Evolutionary conservation across 345 rosid species (phyloP).

Genomic region (Fremontodendron californicum): DNA sequence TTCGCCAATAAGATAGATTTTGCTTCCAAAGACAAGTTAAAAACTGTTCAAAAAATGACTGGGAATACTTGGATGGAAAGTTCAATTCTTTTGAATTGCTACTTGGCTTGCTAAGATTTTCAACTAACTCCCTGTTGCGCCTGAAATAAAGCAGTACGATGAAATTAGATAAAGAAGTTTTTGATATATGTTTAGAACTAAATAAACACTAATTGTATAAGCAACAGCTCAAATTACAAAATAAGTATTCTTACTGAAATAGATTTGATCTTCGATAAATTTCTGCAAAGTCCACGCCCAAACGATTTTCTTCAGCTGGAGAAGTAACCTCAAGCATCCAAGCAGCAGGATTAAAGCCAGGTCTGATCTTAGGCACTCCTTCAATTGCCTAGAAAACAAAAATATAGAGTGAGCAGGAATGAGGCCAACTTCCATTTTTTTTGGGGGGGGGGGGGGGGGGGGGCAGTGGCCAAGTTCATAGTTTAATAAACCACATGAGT

Average conservation of each 20-base stretch:
- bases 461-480: not conserved
- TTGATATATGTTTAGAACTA: not conserved
- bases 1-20: slow-evolving; percentile 91
- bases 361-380: slow-evolving; percentile 77
- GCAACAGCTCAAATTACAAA: slow-evolving; percentile 11
- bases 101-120: slow-evolving; percentile 71
- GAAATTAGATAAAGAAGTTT: slow-evolving; percentile 11
- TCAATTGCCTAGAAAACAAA: slow-evolving; percentile 55
- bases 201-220: not conserved
- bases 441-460: not conserved
- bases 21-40: slow-evolving; percentile 96
- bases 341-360: slow-evolving; percentile 88
- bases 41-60: slow-evolving; percentile 67
- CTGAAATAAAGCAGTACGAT: slow-evolving; percentile 37
- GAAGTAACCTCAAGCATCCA: slow-evolving; percentile 99
- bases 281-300: slow-evolving; percentile 87
- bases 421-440: not conserved
- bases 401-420: slow-evolving; percentile 13
- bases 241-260: slow-evolving; percentile 50
- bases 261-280: slow-evolving; percentile 66
- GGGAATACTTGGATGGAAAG: slow-evolving; percentile 81
- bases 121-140: slow-evolving; percentile 63
- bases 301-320: slow-evolving; percentile 64
- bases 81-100: slow-evolving; percentile 55
- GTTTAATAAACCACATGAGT: slow-evolving; percentile 3